These are phyloP conservation scores for Radiomyces spectabilis DNA, from an alignment of 192 early-diverging fungal species.

Conservation along the genomic window DNA sequence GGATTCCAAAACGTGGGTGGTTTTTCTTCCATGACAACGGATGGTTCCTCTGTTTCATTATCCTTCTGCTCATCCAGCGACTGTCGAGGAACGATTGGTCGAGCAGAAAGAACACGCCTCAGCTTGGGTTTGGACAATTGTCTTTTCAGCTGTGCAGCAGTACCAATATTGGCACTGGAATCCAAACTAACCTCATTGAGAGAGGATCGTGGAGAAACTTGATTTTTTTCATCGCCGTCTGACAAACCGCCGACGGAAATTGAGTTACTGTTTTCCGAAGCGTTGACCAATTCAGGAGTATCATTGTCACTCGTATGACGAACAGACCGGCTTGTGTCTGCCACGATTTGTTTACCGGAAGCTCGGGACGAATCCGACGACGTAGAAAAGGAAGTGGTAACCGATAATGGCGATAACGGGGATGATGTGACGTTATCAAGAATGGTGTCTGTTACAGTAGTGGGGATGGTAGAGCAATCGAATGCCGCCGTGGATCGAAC, in stretches of 20 bases:
- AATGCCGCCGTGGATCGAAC: neutral
- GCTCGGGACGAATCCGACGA: no score
- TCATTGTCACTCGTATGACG: neutral
- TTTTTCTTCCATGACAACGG: neutral
- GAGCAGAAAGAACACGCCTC: neutral
- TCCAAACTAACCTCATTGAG: neutral
- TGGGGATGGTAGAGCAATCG: neutral
- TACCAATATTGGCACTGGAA: neutral
- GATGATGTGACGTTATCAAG: neutral
- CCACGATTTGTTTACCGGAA: neutral
- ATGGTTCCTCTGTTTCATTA: neutral
- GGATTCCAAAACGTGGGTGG: slow-evolving; percentile 25
- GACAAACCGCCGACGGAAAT: no score
- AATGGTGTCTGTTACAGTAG: neutral
- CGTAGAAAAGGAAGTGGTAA: neutral
- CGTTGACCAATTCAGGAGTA: neutral
- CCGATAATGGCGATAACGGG: neutral
- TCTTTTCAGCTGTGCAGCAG: neutral
- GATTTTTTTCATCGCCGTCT: no score
- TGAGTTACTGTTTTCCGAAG: neutral
- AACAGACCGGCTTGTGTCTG: neutral
- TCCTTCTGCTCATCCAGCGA: neutral
- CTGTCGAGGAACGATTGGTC: neutral
- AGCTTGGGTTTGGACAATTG: neutral
- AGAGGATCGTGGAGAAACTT: no score